Conservation (phyloP, 495 filamentous ascomycete genomes). For the Podospora pseudoanserina region DNA sequence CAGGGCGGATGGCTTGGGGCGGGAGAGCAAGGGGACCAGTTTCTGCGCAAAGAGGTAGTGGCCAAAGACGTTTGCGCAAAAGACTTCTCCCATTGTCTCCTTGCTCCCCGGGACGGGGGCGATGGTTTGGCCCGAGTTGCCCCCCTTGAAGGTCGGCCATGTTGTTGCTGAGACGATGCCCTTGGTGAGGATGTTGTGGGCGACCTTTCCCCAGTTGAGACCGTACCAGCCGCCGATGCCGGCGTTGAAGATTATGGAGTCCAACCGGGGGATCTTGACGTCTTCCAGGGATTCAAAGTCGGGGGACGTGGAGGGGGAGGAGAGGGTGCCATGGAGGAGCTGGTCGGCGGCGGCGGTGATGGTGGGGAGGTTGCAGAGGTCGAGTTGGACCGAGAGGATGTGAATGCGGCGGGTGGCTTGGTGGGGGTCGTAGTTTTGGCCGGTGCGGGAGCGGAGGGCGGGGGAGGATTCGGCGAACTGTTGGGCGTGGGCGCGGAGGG, state of each 20-base stretch:
- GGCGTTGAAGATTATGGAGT: slow-evolving; percentile 81
- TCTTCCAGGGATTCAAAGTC: slow-evolving; percentile 39
- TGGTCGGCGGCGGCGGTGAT: slow-evolving; percentile 46
- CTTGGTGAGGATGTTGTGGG: slow-evolving; percentile 55
- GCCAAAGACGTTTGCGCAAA: slow-evolving; percentile 89
- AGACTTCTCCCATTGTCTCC: slow-evolving; percentile 63
- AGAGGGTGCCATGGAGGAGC: slow-evolving; percentile 49
- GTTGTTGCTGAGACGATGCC: slow-evolving; percentile 67
- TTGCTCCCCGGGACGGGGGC: slow-evolving; percentile 32
- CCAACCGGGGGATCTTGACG: slow-evolving; percentile 63
- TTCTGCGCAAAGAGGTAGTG: slow-evolving; percentile 88
- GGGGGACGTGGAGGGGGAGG: slow-evolving; percentile 34
- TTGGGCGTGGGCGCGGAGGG: slow-evolving; percentile 52
- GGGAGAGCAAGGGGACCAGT: slow-evolving; percentile 65
- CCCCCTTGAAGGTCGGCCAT: slow-evolving; percentile 72
- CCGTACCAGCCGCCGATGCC: slow-evolving; percentile 83
- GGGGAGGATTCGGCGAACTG: slow-evolving; percentile 38
- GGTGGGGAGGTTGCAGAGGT: slow-evolving; percentile 52
- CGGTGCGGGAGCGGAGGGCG: slow-evolving; percentile 37
- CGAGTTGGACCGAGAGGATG: slow-evolving; percentile 54
- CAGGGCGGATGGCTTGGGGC: slow-evolving; percentile 32
- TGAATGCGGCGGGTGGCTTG: slow-evolving; percentile 48
- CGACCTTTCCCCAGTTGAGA: slow-evolving; percentile 65
- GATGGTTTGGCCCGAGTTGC: slow-evolving; percentile 53
- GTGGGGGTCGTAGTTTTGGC: slow-evolving; percentile 42